Base-by-base conservation (phyloP, 75 land plant species). In the Cupressus sempervirens region DNA sequence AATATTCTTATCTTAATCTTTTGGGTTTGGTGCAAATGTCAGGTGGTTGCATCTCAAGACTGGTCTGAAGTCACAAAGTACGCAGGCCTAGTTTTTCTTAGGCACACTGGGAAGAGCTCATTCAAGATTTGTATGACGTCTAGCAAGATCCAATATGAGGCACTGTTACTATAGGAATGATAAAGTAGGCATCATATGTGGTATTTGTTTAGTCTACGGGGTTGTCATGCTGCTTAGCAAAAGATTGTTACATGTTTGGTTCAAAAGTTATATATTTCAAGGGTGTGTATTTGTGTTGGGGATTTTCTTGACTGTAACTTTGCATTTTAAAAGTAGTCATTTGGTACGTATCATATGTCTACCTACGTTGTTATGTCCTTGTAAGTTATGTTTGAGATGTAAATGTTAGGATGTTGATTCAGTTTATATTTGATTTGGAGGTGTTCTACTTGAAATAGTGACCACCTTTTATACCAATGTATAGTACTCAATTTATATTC, bases 1-100 rank as follows among this genome's bases (percentile, higher is more conserved):
- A 48, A 54, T 8, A 16, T 72, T 7, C 40, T 35, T 29, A 36
- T 23, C 34, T 38, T 16, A 38, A 13, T 45, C 5, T 15, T 76
- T 75, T 84, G 54, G 23, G 14, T 48, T 86, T 65, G n/a, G 11
- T 72, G 9, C 18, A 40, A 81, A 43, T 38, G 43, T 38, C 83
- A 97, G 98, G 99, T 97, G 83, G 99, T 97, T 1, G 99, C 99
- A 34, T 97, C 99, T 23, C 99, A 97, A 89, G 99, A 96, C 82
- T 97, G 98, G 98, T 95, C 97, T 26, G 97, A 96, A 88, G 97
- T 96, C 38, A 96, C 99, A 13, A 96, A 97, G 72, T 97, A 96
- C 89, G 96, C 98, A 52, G 98, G 99, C 9, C 84, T 97, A 81
- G 99, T 97, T 11, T 96, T 89, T 96, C 99, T 5, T 98, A 97